Evolutionary conservation across 805 yeast species (phyloP).

Genomic region (Jamesozyma piceae): DNA sequence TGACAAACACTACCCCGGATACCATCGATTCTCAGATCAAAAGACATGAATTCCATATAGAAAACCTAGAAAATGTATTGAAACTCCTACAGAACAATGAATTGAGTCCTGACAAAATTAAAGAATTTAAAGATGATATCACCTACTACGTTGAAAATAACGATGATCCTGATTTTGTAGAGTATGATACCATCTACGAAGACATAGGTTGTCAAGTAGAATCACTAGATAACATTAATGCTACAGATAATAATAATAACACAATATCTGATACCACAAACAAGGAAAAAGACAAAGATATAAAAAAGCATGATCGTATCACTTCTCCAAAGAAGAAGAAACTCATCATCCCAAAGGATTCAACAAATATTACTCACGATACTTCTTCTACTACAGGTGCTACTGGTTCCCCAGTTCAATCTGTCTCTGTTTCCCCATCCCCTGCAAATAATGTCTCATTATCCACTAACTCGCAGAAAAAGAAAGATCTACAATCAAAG

Average conservation of each 20-base stretch:
- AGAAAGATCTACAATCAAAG: neutral
- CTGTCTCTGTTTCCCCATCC: conserved; percentile 3
- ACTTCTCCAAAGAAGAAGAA: conserved; percentile 32
- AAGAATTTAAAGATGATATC: conserved; percentile 77
- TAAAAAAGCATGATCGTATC: neutral
- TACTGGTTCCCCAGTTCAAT: conserved; percentile 12
- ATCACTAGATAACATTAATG: conserved; percentile 2
- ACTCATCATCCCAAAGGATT: conserved; percentile 6
- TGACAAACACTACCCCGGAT: no score
- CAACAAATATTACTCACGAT: neutral
- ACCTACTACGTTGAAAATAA: conserved; percentile 89
- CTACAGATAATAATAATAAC: conserved; percentile 18
- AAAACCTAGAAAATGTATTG: conserved; percentile 66
- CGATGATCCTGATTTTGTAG: conserved; percentile 86
- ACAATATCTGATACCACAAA: conserved; percentile 1
- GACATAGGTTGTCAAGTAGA: conserved; percentile 46
- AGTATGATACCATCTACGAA: conserved; percentile 88
- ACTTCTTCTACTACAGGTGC: neutral
- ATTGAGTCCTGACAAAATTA: conserved; percentile 66
- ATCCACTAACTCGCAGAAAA: neutral
- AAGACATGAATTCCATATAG: conserved; percentile 71
- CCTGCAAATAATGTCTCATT: neutral
- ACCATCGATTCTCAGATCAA: conserved; percentile 40
- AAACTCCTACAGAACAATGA: conserved; percentile 72
- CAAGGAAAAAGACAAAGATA: neutral